Conservation (phyloP, 768 basidiomycete genomes). For the Lactifluus volemus region DNA sequence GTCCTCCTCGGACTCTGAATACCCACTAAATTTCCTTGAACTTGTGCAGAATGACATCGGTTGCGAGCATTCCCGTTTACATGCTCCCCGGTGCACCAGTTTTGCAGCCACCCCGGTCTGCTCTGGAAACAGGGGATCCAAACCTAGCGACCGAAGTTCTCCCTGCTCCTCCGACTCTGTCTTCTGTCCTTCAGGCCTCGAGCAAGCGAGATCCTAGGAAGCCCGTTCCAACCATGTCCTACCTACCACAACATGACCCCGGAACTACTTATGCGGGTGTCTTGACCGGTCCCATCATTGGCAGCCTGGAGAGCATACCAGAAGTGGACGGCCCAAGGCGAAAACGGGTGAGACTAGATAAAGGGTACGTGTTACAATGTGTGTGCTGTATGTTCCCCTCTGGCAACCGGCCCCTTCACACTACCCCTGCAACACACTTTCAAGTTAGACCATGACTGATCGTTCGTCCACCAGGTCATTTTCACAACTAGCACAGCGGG, state of each 20-base stretch:
- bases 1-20: not conserved
- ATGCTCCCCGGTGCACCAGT: conserved; percentile 65
- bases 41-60: conserved; percentile 50
- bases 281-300: conserved; percentile 49
- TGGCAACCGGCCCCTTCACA: not conserved
- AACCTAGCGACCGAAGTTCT: conserved; percentile 83
- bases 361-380: conserved; percentile 46
- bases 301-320: conserved; percentile 33
- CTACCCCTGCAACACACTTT: not conserved
- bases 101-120: conserved; percentile 71
- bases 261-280: conserved; percentile 82
- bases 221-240: conserved; percentile 58
- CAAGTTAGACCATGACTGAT: not conserved
- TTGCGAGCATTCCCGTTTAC: conserved; percentile 62
- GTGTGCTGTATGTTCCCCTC: not conserved
- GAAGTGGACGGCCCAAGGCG: conserved; percentile 58
- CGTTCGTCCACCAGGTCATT: conserved; percentile 35
- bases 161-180: conserved; percentile 75
- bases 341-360: conserved; percentile 66
- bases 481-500: conserved; percentile 64
- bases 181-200: conserved; percentile 56
- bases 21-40: conserved; percentile 3
- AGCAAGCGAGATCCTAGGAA: conserved; percentile 76
- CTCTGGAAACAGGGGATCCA: conserved; percentile 50
- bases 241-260: conserved; percentile 77